Conservation (phyloP, 805 yeast genomes). For the Candida nitratophila region DNA sequence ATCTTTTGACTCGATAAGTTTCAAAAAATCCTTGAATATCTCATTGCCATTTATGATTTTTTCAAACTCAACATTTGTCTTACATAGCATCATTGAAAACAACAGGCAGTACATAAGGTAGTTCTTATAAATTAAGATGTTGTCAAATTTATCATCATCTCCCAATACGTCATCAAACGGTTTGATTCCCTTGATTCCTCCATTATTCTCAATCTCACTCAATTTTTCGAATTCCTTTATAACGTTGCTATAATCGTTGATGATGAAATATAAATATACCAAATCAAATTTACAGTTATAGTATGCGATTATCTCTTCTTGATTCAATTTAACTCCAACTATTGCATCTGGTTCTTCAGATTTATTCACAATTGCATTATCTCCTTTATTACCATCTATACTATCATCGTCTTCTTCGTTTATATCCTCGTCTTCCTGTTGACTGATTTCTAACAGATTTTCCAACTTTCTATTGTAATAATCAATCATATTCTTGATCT, state of each 20-base stretch:
- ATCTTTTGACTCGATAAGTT: not conserved
- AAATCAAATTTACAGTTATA: conserved; percentile 25
- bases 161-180: conserved; percentile 1
- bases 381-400: too few species aligned
- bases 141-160: not conserved
- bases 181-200: not conserved
- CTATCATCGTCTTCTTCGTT: not conserved
- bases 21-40: not conserved
- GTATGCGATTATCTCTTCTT: conserved; percentile 17
- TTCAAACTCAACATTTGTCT: not conserved
- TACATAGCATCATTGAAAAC: not conserved
- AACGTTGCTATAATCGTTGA: conserved; percentile 16
- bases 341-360: not conserved
- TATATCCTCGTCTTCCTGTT: not conserved
- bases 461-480: not conserved
- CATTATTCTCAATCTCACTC: not conserved
- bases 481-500: not conserved
- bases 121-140: not conserved
- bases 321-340: conserved; percentile 1
- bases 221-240: conserved; percentile 13
- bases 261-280: conserved; percentile 17
- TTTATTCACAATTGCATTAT: not conserved
- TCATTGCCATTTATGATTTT: not conserved
- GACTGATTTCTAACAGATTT: not conserved
- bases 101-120: not conserved